Evolutionary conservation across 2,329 filamentous ascomycete species (phyloP).

Genomic region (Botrytis deweyae): DNA sequence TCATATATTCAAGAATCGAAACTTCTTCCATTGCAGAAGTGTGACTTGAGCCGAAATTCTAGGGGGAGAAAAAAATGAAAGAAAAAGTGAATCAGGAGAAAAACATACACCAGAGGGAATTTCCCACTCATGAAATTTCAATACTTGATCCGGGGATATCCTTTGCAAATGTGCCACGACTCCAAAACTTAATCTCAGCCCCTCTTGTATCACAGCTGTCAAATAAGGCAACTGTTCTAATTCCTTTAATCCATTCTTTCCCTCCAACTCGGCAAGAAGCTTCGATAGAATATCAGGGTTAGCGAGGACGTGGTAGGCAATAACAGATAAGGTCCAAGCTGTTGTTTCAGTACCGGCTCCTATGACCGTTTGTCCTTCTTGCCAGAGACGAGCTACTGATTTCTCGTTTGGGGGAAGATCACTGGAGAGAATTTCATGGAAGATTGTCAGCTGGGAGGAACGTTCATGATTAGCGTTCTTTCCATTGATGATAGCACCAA

Average conservation of each 20-base stretch:
- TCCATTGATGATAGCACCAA: slow-evolving; percentile 22
- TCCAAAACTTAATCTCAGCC: slow-evolving; percentile 39
- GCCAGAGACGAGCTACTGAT: slow-evolving; percentile 35
- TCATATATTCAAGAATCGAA: neutral
- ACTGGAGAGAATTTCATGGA: slow-evolving; percentile 33
- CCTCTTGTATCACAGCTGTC: slow-evolving; percentile 40
- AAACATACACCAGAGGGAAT: slow-evolving; percentile 22
- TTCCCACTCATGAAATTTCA: slow-evolving; percentile 27
- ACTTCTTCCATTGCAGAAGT: neutral
- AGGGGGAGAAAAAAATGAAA: too few relatives aligned
- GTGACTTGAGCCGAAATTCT: neutral
- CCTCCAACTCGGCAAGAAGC: slow-evolving; percentile 41
- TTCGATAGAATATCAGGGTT: slow-evolving; percentile 36
- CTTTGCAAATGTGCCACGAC: slow-evolving; percentile 36
- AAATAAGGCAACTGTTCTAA: slow-evolving; percentile 39
- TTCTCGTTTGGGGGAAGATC: slow-evolving; percentile 42
- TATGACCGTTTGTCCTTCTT: slow-evolving; percentile 39
- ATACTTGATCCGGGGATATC: slow-evolving; percentile 31
- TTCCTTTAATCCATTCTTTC: slow-evolving; percentile 25
- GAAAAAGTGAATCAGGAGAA: neutral
- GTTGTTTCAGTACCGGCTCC: slow-evolving; percentile 44
- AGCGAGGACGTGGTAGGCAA: slow-evolving; percentile 42
- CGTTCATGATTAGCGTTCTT: slow-evolving; percentile 20
- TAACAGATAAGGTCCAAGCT: slow-evolving; percentile 39
- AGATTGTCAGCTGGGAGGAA: slow-evolving; percentile 32